Conservation (phyloP, 75 land plant species). For the Pinus taeda region DNA sequence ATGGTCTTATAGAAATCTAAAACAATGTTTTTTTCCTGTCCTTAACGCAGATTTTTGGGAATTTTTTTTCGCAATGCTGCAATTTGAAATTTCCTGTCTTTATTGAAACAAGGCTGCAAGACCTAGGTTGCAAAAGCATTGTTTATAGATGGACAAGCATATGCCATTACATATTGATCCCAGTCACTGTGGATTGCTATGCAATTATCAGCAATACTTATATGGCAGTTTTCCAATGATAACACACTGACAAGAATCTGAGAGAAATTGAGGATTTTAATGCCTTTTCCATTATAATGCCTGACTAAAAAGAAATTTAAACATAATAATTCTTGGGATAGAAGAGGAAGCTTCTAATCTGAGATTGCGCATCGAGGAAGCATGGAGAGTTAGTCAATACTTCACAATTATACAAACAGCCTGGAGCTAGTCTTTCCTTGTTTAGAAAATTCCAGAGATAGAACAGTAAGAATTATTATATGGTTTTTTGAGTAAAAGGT, state of each 20-base stretch:
- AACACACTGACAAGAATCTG: conserved; percentile 87
- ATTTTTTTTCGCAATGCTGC: too few relatives aligned
- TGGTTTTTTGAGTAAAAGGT: too few relatives aligned
- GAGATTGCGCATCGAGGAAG: background rate
- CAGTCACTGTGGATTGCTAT: conserved; percentile 95
- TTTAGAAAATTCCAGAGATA: background rate
- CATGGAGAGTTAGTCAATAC: background rate
- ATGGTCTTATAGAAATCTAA: too few relatives aligned
- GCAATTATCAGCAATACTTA: conserved; percentile 85
- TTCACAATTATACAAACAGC: background rate
- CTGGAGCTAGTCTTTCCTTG: background rate
- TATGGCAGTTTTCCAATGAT: conserved; percentile 86
- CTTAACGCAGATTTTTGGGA: too few relatives aligned
- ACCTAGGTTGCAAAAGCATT: conserved; percentile 18
- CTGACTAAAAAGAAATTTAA: background rate
- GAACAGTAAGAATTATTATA: background rate
- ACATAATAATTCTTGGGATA: too few relatives aligned
- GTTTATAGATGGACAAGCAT: conserved; percentile 70
- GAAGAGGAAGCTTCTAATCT: background rate
- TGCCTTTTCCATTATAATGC: background rate
- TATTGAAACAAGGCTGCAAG: too few relatives aligned
- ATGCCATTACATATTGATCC: conserved; percentile 87
- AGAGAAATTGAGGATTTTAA: background rate
- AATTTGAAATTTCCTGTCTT: too few relatives aligned
- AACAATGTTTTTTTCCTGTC: too few relatives aligned